Base-by-base conservation (phyloP, 2,329 filamentous ascomycete genomes). In the Penicillium psychrosexuale region DNA sequence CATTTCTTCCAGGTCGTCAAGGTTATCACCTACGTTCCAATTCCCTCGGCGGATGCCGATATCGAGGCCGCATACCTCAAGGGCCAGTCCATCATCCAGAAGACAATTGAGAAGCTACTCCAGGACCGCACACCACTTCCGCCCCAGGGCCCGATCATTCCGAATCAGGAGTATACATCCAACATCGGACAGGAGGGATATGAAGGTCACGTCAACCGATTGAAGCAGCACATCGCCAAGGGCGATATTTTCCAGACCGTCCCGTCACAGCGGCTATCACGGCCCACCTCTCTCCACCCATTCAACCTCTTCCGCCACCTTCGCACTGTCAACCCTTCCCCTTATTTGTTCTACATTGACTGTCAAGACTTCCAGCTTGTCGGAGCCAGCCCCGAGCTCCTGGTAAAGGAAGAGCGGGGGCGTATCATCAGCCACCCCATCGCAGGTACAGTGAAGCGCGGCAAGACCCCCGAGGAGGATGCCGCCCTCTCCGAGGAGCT, bases 241-340 rank as follows among this genome's bases (percentile, higher is more conserved):
- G 94, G 94, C 64, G 91, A 97, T 78, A 97, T 99, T 70, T 97
- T 99, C 76, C 94, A 99, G 74, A 91, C 91, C 0, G 94, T 99
- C 15, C 94, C 94, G 1, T 97, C 91, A 39, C 94, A 99, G 76
- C 86, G 94, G 49, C 90, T 97, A 69, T 87, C 92, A 8, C 84
- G 93, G 28, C 92, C 92, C 13, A 99, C 94, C 3, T 86, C 84
- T 53, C 80, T 99, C 40, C 94, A 99, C 73, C 93, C 94, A 0
- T 99, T 97, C 82, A 99, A 97, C 79, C 90, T 99, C 67, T 99
- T 97, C 80, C 86, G 93, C 51, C 91, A 96, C 72, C 82, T 99
- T 36, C 90, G 94, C 59, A 96, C 91, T n/a, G 90, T 97, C 68
- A 99, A 99, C 72, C 94, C 94, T 0, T 96, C 91, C 8, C 94